Evolutionary conservation across 805 yeast genomes (phyloP).

Genomic region (Candida quercuum): DNA sequence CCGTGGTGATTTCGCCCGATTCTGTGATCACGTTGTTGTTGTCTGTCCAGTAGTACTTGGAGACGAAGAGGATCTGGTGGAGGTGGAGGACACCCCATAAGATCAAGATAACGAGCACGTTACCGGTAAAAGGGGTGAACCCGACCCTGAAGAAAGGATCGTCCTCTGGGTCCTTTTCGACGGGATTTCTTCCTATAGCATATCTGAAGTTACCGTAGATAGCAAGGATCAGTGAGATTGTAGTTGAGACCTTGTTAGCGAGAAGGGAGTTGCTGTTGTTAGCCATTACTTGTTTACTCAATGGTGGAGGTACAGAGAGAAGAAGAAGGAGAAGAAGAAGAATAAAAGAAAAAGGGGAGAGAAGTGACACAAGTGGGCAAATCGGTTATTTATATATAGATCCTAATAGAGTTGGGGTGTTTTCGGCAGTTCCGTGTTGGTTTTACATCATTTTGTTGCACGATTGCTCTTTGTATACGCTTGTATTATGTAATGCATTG

Average conservation of each 20-base stretch:
- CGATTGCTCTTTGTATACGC: background rate
- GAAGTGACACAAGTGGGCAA: too few relatives aligned
- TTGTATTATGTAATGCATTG: background rate
- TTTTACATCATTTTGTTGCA: background rate
- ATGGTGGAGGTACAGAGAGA: too few relatives aligned
- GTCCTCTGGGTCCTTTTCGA: conserved; percentile 32
- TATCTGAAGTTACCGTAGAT: conserved; percentile 50
- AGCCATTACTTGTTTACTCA: too few relatives aligned
- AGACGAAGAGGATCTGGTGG: conserved; percentile 46
- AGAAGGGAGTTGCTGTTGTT: conserved; percentile 2
- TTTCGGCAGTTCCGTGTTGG: too few relatives aligned
- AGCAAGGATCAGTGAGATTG: conserved; percentile 51
- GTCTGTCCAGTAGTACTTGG: conserved; percentile 38
- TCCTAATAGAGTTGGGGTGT: too few relatives aligned
- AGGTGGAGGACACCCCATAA: conserved; percentile 56
- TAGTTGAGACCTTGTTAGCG: conserved; percentile 39
- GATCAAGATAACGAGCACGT: conserved; percentile 39
- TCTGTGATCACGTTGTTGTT: background rate
- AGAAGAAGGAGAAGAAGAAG: too few relatives aligned
- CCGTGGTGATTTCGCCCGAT: conserved; percentile 12
- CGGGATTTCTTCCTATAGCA: conserved; percentile 49
- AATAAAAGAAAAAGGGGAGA: too few relatives aligned
- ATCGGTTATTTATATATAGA: too few relatives aligned
- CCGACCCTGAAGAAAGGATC: conserved; percentile 44
- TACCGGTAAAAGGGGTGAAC: conserved; percentile 69